Conservation (phyloP, 345 rosid species). For the Heritiera fomes region DNA sequence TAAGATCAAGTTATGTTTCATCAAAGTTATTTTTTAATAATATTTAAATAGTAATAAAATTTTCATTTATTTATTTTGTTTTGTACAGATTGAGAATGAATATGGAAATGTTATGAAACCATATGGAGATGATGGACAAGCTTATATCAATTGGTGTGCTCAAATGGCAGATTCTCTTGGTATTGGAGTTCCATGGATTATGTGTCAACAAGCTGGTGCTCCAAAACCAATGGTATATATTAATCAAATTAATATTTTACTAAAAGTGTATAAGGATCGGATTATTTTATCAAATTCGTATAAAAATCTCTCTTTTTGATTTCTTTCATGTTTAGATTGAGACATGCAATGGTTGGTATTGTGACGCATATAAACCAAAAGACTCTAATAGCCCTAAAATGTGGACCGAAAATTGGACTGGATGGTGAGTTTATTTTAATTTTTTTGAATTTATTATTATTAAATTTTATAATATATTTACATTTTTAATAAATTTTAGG, state of each 20-base stretch:
- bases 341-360: slow-evolving; percentile 63
- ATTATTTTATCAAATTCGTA: too few species aligned
- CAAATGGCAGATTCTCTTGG: slow-evolving; percentile 41
- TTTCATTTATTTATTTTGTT: neutral
- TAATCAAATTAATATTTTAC: neutral
- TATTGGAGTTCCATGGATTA: slow-evolving; percentile 57
- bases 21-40: neutral
- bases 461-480: neutral
- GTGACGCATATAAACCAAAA: slow-evolving; percentile 47
- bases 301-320: neutral
- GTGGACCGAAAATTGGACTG: slow-evolving; percentile 79
- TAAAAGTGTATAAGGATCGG: too few species aligned
- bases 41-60: neutral
- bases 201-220: slow-evolving; percentile 58
- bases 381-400: slow-evolving; percentile 49
- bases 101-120: slow-evolving; percentile 35
- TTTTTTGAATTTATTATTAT: neutral
- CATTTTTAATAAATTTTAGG: slow-evolving; percentile 26
- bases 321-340: slow-evolving; percentile 34
- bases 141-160: slow-evolving; percentile 35
- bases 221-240: slow-evolving; percentile 46
- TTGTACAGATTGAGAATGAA: slow-evolving; percentile 41
- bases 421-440: slow-evolving; percentile 43
- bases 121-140: slow-evolving; percentile 20
- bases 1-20: neutral